Conservation (phyloP, 805 yeast species). For the Tetrapisispora taiwanensis region DNA sequence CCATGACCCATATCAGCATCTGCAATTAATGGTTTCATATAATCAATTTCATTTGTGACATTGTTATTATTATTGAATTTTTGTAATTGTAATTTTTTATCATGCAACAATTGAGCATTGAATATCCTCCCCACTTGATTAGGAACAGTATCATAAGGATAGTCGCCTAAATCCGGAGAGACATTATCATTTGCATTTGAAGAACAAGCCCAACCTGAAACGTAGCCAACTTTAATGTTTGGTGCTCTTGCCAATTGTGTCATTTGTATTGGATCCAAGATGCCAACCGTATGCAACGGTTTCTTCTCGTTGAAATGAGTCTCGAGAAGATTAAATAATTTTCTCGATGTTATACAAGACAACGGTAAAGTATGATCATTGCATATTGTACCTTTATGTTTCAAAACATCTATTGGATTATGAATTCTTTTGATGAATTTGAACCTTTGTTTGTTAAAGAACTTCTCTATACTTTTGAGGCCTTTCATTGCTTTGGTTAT, state of each 20-base stretch:
- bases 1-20: conserved; percentile 65
- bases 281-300: conserved; percentile 51
- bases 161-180: conserved; percentile 58
- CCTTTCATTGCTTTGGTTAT: background rate
- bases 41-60: conserved; percentile 33
- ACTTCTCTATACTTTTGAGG: conserved; percentile 31
- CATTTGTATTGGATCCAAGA: conserved; percentile 54
- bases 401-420: conserved; percentile 41
- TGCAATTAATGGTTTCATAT: conserved; percentile 52
- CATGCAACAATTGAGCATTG: conserved; percentile 50
- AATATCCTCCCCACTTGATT: conserved; percentile 51
- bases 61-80: conserved; percentile 15
- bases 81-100: conserved; percentile 37
- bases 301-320: conserved; percentile 31
- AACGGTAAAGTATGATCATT: background rate
- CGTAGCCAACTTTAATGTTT: conserved; percentile 43
- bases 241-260: conserved; percentile 39
- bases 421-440: conserved; percentile 42
- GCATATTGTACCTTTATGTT: conserved; percentile 41
- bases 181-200: conserved; percentile 52
- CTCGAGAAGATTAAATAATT: conserved; percentile 38
- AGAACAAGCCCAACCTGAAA: conserved; percentile 56
- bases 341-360: conserved; percentile 45
- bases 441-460: conserved; percentile 44
- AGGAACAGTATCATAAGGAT: conserved; percentile 63